Base-by-base conservation (phyloP, 2,329 filamentous ascomycete species). In the Westerdykella ornata region DNA sequence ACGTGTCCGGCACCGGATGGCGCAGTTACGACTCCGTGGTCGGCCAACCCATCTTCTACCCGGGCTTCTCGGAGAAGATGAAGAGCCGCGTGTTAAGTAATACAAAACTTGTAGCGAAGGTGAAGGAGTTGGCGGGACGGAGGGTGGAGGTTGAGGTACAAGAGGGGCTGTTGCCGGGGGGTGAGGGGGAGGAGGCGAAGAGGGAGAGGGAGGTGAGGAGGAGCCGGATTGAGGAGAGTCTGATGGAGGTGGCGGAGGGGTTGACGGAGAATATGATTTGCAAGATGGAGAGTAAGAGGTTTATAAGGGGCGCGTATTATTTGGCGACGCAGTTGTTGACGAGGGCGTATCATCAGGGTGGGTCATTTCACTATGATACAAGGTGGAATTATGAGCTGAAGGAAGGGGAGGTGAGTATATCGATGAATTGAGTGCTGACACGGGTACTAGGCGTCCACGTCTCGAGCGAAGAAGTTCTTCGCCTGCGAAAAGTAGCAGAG, bases 181-280 rank as follows among this genome's bases (percentile, higher is more conserved):
- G 30, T n/a, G 26, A 29, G 8, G 70, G 45, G 72, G 79, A 62
- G 72, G 74, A 51, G 34, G 41, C 77, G 74, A 42, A 78, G 77
- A 53, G 77, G 88, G 45, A 40, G 41, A 59, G 47, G 38, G 77
- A 83, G 55, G 73, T 73, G 37, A 80, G 81, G 46, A 73, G 92
- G 38, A 76, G 80, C 38, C 80, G 84, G 54, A 78, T 97, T 42
- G 81, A 88, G 58, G 72, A 74, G 29, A 82, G 82, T 43, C 71
- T 98, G 35, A 75, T 81, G 41, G 82, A 95, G 59, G 82, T 96
- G 4, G 85, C 87, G 3, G 87, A 92, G 49, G 82, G 84, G 51
- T 82, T 92, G 77, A 87, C 88, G 17, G 88, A 95, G 60, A 80
- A 84, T 48, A 97, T 98, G 92, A 96, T 98, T 47, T 97, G 90